These are phyloP conservation scores for Rhododendron simsii DNA, from an alignment of 148 eudicot species.

Conservation along the genomic window DNA sequence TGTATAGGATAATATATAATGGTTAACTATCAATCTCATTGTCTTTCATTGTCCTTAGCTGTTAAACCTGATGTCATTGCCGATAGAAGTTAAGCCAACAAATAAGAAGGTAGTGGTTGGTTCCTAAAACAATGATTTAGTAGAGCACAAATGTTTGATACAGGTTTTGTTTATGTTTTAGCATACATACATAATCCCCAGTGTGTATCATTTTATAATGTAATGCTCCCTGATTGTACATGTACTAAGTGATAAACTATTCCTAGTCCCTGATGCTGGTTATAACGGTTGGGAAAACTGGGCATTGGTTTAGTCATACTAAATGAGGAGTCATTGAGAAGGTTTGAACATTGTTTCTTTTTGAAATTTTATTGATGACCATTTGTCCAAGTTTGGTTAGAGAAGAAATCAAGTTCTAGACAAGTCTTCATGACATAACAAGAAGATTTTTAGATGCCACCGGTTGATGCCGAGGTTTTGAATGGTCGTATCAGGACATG, in stretches of 20 bases:
- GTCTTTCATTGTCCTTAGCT: constrained; percentile 20
- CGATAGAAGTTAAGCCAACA: constrained; percentile 21
- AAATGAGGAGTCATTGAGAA: constrained; percentile 20
- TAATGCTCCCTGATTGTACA: background rate
- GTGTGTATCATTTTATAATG: background rate
- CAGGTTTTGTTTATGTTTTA: background rate
- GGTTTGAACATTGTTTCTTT: constrained; percentile 13
- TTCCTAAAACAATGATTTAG: constrained; percentile 19
- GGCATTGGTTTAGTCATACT: background rate
- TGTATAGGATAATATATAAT: background rate
- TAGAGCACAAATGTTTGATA: background rate
- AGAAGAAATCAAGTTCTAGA: constrained; percentile 5
- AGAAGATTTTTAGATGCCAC: background rate
- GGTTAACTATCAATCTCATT: constrained; percentile 24
- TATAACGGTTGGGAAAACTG: constrained; percentile 37
- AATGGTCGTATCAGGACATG: background rate
- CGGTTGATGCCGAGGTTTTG: background rate
- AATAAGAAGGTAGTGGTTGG: constrained; percentile 29
- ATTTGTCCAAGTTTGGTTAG: background rate
- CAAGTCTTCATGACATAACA: background rate
- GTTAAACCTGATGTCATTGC: constrained; percentile 25
- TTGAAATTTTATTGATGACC: background rate
- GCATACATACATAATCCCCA: constrained; percentile 1
- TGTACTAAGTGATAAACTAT: constrained; percentile 6
- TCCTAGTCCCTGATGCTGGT: constrained; percentile 11